A percentile compares a stretch with the other conserved stretches of the same genome.
Conservation (phyloP, 139 green algal species). For the Chlamydomonas applanata region DNA sequence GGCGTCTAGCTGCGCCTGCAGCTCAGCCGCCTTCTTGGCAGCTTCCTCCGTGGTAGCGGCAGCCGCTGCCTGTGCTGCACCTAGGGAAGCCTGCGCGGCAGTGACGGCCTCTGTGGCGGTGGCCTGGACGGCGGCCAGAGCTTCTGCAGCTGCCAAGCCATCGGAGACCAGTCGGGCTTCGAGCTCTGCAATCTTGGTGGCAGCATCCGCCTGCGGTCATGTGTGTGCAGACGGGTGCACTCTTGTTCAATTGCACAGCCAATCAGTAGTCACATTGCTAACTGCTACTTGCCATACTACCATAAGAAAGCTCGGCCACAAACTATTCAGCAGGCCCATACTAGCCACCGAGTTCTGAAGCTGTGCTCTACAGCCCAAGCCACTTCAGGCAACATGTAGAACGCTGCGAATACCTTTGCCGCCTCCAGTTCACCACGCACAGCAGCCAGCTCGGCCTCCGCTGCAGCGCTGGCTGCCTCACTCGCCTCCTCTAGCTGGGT, state of each 20-base stretch:
- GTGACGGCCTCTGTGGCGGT: background rate
- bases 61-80: conserved; percentile 1
- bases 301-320: no score
- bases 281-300: no score
- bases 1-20: conserved; percentile 35
- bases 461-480: conserved; percentile 40
- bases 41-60: background rate
- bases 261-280: no score
- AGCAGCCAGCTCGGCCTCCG: conserved; percentile 32
- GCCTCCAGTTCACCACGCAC: background rate
- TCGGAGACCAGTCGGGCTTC: conserved; percentile 10
- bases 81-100: conserved; percentile 1
- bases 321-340: no score
- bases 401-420: no score
- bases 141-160: conserved; percentile 10
- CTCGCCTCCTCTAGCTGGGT: conserved; percentile 63
- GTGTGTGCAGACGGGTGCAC: no score
- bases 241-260: no score
- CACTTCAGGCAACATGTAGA: no score
- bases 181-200: background rate
- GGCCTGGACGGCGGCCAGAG: conserved; percentile 7
- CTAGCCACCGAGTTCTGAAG: no score
- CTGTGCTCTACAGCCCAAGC: no score
- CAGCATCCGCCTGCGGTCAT: conserved; percentile 4
- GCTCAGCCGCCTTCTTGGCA: background rate